Base-by-base conservation (phyloP, 2,329 filamentous ascomycete genomes). In the Ceratocystis ficicola region DNA sequence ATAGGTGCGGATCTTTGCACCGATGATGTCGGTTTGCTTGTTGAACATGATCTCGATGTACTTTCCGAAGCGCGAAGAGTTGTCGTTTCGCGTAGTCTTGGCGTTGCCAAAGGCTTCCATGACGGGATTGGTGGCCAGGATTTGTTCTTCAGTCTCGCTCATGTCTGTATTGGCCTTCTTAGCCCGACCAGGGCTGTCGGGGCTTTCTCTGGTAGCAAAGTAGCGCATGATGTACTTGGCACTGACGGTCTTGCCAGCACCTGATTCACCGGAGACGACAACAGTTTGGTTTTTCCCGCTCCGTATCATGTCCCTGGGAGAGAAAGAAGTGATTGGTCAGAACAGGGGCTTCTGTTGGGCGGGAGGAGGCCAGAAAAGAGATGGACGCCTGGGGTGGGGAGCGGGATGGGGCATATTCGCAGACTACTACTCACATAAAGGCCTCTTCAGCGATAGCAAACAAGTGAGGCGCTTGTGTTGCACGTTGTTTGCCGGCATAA, bases 11-110 rank as follows among this genome's bases (percentile, higher is more conserved):
- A 99, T 99, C 79, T 95, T 95, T 66, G 94, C 94, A 71, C 94
- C 94, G 73, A 97, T 96, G 72, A 99, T 99, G 75, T 95, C 94
- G 69, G 90, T 96, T 72, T 87, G 84, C 69, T 90, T 85, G 77
- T 97, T 92, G 76, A 99, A 99, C 90, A 97, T 93, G 74, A 99
- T 99, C 79, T 99, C 94, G 72, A 99, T 97, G 76, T 99, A 99
- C 81, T 99, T 99, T 75, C 94, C 94, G 77, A 99, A 99, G 73
- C 94, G 86, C 52, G 94, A 99, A 57, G 94, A 99, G 78, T 99
- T 99, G 78, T 99, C 94, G 78, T 99, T 99, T 75, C 94, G 84
- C 10, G 94, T 99, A n/a, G 94, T 99, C 79, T 99, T 99, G 65
- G 94, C 94, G 79, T 99, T 99, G 75, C 94, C 94, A 74, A 99